Base-by-base conservation (phyloP, 495 filamentous ascomycete genomes). In the Podospora pseudocomata region DNA sequence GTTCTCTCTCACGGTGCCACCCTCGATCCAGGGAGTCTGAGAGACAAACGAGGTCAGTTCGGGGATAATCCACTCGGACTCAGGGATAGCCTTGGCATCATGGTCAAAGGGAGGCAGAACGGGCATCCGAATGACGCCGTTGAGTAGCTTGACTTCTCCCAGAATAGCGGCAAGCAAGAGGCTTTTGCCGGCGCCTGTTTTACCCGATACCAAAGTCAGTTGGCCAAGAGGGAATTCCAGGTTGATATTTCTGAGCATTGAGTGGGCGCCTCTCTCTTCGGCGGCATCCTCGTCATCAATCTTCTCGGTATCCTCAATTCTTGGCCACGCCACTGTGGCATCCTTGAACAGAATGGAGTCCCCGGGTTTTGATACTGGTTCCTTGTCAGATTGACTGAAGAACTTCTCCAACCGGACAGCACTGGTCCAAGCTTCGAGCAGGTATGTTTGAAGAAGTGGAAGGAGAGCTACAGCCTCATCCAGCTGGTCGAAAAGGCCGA, bases 31-130 rank as follows among this genome's bases (percentile, higher is more conserved):
- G 4, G 87, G 82, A 5, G 71, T 80, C 65, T 88, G 86, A 13
- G 83, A 75, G 11, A 92, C 89, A 73, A 86, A 91, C 3, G 88
- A 87, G 55, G 88, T 85, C 5, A 83, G 73, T 1, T 80, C 80
- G 11, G 86, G 84, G 49, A 90, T 76, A 44, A 89, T 81, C 89
- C 89, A 91, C 19, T 90, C 83, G 5, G 80, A 80, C 19, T 75
- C 79, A 0, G 78, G 72, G 69, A 71, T 65, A 13, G 49, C 60
- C 13, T 69, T 55, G 57, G 65, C 61, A 39, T 75, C 71, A 16
- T 81, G 71, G 26, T 75, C 65, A 5, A 74, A 67, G 2, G 65
- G 65, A 5, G 80, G 80, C 2, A 77, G 60, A 15, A 68, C 64
- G n/a, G 83, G 85, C 54, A 82, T 77, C 60, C 77, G 74, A 54